Evolutionary conservation across 345 rosid genomes (phyloP).

Genomic region (Cardamine chenopodiifolia): DNA sequence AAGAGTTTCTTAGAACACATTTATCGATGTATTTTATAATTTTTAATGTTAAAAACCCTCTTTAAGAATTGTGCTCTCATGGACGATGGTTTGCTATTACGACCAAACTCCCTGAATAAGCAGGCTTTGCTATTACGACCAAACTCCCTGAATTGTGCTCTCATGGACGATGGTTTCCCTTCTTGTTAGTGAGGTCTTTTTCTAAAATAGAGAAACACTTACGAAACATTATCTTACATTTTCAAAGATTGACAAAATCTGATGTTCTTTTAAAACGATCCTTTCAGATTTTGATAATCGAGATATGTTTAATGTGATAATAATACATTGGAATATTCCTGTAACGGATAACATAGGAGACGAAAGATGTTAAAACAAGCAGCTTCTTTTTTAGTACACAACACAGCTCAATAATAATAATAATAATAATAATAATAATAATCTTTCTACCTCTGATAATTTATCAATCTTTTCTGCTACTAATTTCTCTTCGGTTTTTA

Average conservation of each 20-base stretch:
- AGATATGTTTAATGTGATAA: not conserved
- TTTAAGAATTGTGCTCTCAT: too few relatives aligned
- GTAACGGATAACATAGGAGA: not conserved
- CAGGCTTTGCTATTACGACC: too few relatives aligned
- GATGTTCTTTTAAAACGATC: not conserved
- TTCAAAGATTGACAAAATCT: not conserved
- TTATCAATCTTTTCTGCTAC: constrained; percentile 31
- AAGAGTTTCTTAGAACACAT: too few relatives aligned
- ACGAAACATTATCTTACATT: too few relatives aligned
- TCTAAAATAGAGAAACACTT: too few relatives aligned
- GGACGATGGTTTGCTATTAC: too few relatives aligned
- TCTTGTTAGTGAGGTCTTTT: too few relatives aligned
- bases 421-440: not conserved
- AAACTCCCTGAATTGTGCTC: too few relatives aligned
- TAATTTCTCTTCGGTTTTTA: constrained; percentile 43
- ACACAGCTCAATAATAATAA: constrained; percentile 17
- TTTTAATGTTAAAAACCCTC: too few relatives aligned
- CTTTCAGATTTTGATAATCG: not conserved
- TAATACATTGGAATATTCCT: constrained; percentile 2
- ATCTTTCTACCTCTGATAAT: constrained; percentile 20
- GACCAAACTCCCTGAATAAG: too few relatives aligned
- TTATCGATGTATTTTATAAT: too few relatives aligned
- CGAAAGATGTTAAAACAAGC: constrained; percentile 4
- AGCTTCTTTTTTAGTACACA: constrained; percentile 21
- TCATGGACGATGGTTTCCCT: too few relatives aligned